Conservation (phyloP, 352 stramenopile genomes). For the Pythium monospermum region DNA sequence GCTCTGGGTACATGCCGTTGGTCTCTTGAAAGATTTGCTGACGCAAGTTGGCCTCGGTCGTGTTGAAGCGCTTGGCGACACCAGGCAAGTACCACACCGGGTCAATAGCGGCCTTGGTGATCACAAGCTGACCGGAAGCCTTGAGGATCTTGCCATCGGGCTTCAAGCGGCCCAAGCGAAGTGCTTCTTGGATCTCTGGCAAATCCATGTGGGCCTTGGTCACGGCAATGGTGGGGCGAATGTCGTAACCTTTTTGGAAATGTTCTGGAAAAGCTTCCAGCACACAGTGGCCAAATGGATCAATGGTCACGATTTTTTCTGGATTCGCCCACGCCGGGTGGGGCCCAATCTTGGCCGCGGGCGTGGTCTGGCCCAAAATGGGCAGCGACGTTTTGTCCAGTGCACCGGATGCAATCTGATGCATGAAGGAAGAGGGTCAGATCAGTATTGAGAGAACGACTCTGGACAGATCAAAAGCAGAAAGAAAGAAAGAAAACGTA, state of each 20-base stretch:
- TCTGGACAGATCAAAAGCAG: neutral
- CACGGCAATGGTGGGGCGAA: slow-evolving; percentile 97
- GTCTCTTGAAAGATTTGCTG: slow-evolving; percentile 99
- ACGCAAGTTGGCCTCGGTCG: slow-evolving; percentile 92
- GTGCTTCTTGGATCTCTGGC: slow-evolving; percentile 96
- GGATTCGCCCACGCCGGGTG: slow-evolving; percentile 94
- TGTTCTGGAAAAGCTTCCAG: slow-evolving; percentile 16
- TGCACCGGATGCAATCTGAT: slow-evolving; percentile 58
- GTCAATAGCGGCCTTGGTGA: slow-evolving; percentile 98
- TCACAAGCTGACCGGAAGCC: slow-evolving; percentile 86
- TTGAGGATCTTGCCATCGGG: slow-evolving; percentile 96
- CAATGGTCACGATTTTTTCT: slow-evolving; percentile 73
- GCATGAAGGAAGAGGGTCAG: slow-evolving; percentile 1
- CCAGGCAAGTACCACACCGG: slow-evolving; percentile 99
- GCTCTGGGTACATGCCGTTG: slow-evolving; percentile 99
- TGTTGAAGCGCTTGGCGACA: slow-evolving; percentile 97
- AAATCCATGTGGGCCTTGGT: slow-evolving; percentile 98
- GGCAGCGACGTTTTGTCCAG: slow-evolving; percentile 61
- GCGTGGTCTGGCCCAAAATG: slow-evolving; percentile 91
- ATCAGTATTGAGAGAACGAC: neutral
- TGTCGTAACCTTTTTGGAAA: slow-evolving; percentile 94
- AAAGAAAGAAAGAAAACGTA: slow-evolving; percentile 22
- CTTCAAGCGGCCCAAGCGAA: slow-evolving; percentile 91
- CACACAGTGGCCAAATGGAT: slow-evolving; percentile 18
- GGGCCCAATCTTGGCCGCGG: slow-evolving; percentile 96